Percentiles rank a stretch among this genome's conserved stretches.
phyloP scores from a whole-genome alignment of 768 basidiomycete genomes.

The Tylopilus intermedius region DNA sequence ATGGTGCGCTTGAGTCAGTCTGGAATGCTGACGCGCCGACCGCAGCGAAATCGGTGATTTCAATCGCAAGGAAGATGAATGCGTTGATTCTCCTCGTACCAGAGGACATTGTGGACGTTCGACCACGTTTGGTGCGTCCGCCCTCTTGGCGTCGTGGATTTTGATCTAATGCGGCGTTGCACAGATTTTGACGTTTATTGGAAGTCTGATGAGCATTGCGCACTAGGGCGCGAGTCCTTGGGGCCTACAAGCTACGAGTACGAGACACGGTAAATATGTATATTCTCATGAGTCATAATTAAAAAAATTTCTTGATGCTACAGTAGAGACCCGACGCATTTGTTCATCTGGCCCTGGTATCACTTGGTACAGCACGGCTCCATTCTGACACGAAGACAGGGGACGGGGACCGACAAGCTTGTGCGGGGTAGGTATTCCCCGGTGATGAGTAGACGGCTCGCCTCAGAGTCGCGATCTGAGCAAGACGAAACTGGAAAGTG shows the following conservation, averaged over 20 bases:
- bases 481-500: too few species aligned
- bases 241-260: background rate
- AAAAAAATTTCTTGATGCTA: too few species aligned
- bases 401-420: too few species aligned
- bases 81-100: slow-evolving; percentile 95
- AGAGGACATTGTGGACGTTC: slow-evolving; percentile 93
- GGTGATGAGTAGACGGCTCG: too few species aligned
- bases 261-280: background rate
- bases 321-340: too few species aligned
- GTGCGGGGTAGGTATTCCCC: too few species aligned
- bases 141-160: background rate
- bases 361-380: too few species aligned
- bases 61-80: slow-evolving; percentile 97
- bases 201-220: slow-evolving; percentile 79
- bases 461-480: too few species aligned
- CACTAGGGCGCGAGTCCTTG: slow-evolving; percentile 12
- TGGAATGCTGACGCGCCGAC: background rate
- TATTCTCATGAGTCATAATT: background rate
- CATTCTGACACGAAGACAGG: too few species aligned
- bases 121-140: slow-evolving; percentile 73
- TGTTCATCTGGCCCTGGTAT: too few species aligned
- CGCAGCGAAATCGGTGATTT: slow-evolving; percentile 92
- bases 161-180: background rate
- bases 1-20: slow-evolving; percentile 56
- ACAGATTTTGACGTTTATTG: slow-evolving; percentile 93